Evolutionary conservation across 331 rosid genomes (phyloP), one percentile per base, ranked within the genome.

Genomic region (Cydonia oblonga): DNA sequence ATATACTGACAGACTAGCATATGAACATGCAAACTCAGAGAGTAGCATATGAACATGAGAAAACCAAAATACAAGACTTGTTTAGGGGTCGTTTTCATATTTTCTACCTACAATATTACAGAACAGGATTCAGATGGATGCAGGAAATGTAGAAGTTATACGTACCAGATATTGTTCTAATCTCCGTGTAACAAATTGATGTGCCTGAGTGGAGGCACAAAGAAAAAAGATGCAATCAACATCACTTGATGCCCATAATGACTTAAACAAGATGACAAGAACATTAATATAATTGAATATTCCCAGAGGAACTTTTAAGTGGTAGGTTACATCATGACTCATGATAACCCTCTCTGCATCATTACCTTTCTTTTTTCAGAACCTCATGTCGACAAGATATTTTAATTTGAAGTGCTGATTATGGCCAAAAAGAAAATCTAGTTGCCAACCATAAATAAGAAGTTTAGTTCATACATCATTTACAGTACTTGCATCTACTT

Each of bases 111-210:
- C n/a, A 52, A 52, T 52, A 16, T 18, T 16, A 52, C 57, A 59
- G 49, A 42, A 42, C 49, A 42, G 49, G 49, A 42, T 42, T 42
- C 49, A 42, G 49, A 42, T 42, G 49, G 49, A 42, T 42, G 49
- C 49, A 42, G 49, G 49, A 42, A 16, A 64, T 53, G 29, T 8
- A 46, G 77, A 81, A 68, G 78, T 14, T 52, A 75, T 29, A 35
- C 88, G 29, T 86, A 93, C 96, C 97, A 93, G 83, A 89, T 80
- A 90, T 69, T 93, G 98, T 89, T 93, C 98, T 60, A 93, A 78
- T 84, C 98, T 87, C 68, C 97, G 89, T 71, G 83, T 82, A 69
- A 93, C 91, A 79, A 93, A 93, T 81, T 86, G 90, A 78, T 69
- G 85, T 65, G 79, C 98, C 98, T 93, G 74, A 80, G 74, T 67